Base-by-base conservation (phyloP, 371 early-diverging fungal species). In the Saksenaea vasiformis region DNA sequence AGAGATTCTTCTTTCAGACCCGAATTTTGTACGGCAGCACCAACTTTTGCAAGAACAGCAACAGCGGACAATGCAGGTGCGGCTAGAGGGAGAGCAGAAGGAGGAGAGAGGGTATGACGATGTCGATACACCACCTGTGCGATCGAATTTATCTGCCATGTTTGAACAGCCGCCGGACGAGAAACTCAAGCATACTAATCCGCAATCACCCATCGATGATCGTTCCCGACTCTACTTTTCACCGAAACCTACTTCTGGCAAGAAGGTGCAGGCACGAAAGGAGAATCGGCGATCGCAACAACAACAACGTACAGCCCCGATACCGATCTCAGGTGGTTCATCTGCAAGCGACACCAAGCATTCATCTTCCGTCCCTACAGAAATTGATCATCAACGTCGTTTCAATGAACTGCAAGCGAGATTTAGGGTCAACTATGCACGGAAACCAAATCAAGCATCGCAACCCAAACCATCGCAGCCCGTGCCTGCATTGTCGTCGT, bases 391-490 rank as follows among this genome's bases (percentile, higher is more conserved):
- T 58, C 69, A 68, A 54, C 61, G 69, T n/a, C 60, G 73, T 11
- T 62, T 69, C 26, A 69, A 61, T 19, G 73, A 72, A 55, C 65
- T 72, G 10, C 73, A 72, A 58, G 73, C 73, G n/a, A 27, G 72
- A 17, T 75, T 75, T 41, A 60, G 72, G 27, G 70, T 75, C 11
- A 71, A 75, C 28, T 72, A 68, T 54, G 66, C 76, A 17, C 60
- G 72, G 2, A 75, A 75, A 54, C 65, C 70, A 13, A 67, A 54
- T 27, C 62, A 54, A 14, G 38, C 44, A 31, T 17, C 41, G 26
- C 63, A 39, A 19, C 63, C 38, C 19, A 28, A 47, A n/a, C 41
- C 63, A 10, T 11, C 41, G 19, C 28, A 43, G 24, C 55, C 39
- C 26, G 26, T 43, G 9, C 36, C 61, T 35, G 61, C 41, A 4